Base-by-base conservation (phyloP, 2,329 filamentous ascomycete genomes). In the Apiospora phragmitis region DNA sequence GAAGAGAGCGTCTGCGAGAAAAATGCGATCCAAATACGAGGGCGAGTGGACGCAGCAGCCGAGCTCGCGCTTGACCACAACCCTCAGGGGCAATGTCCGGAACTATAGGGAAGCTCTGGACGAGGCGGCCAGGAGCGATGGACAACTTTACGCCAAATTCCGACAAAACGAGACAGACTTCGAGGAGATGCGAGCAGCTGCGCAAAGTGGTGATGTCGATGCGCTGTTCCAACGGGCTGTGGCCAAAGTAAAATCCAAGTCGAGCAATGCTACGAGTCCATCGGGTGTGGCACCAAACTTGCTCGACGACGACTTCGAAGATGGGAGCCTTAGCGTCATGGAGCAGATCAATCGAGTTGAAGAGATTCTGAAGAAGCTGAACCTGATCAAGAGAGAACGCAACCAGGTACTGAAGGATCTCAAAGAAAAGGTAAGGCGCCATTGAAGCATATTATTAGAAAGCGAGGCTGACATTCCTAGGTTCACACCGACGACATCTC, bases 1-100 rank as follows among this genome's bases (percentile, higher is more conserved):
- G 96, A 99, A 81, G 97, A 98, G 83, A 97, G 94, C 70, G 94
- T 98, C 0, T 99, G 96, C 80, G 96, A 99, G 81, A 99, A 98
- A 98, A 85, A 99, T 99, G 96, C 90, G 96, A 65, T 97, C 94
- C 16, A 99, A 99, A 80, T 98, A 98, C 79, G 95, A 95, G 70
- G 88, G 87, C 38, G 95, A 98, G 69, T 99, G 96, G 96, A 97
- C 94, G 24, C 96, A 99, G 77, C 96, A 99, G 78, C 96, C 96
- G 14, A 98, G 95, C 79, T 94, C 93, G 42, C 88, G 94, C 70
- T 87, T 99, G 51, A 99, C 95, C 1, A 91, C 93, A 4, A 98
- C 95, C 0, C 83, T 99, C 67, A 89, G 95, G 70, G 92, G 90
- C 71, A 96, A 99, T 79, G 92, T 98, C 69, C 88, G 92, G 72